Evolutionary conservation across 257 asterid genomes (phyloP).

Genomic region (Agastache rugosa): DNA sequence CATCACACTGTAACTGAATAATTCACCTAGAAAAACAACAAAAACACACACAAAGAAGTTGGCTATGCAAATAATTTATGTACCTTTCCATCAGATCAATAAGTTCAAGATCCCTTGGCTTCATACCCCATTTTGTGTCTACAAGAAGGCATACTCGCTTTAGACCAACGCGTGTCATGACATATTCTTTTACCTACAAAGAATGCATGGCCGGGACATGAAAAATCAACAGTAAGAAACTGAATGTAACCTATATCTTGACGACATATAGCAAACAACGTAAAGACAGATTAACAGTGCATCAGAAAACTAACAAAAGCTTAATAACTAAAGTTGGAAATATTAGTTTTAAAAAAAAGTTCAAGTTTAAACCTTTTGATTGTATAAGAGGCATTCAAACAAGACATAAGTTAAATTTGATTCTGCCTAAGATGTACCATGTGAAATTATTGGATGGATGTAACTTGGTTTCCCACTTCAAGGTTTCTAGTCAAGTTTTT

Average conservation of each 20-base stretch:
- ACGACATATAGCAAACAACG: slow-evolving; percentile 11
- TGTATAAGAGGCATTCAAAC: background rate
- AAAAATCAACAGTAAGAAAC: slow-evolving; percentile 21
- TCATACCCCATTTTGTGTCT: slow-evolving; percentile 99
- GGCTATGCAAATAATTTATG: background rate
- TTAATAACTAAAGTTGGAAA: background rate
- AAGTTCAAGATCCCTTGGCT: slow-evolving; percentile 87
- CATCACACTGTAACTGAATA: too few relatives aligned
- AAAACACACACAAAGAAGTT: background rate
- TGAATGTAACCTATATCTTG: slow-evolving; percentile 28
- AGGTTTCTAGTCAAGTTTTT: background rate
- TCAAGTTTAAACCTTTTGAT: background rate
- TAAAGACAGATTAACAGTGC: slow-evolving; percentile 1
- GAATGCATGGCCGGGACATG: slow-evolving; percentile 23
- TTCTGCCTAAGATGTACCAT: background rate
- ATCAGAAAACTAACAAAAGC: slow-evolving; percentile 8
- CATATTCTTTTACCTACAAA: slow-evolving; percentile 96
- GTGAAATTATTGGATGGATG: slow-evolving; percentile 16
- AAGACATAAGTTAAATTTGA: background rate
- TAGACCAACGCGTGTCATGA: slow-evolving; percentile 74
- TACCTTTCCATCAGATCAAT: slow-evolving; percentile 97
- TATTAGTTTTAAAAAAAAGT: background rate
- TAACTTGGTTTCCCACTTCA: background rate
- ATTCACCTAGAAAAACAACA: background rate
- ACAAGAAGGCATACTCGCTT: slow-evolving; percentile 90